Evolutionary conservation across 441 rosid species (phyloP).

Genomic region (Euphorbia celastroides): DNA sequence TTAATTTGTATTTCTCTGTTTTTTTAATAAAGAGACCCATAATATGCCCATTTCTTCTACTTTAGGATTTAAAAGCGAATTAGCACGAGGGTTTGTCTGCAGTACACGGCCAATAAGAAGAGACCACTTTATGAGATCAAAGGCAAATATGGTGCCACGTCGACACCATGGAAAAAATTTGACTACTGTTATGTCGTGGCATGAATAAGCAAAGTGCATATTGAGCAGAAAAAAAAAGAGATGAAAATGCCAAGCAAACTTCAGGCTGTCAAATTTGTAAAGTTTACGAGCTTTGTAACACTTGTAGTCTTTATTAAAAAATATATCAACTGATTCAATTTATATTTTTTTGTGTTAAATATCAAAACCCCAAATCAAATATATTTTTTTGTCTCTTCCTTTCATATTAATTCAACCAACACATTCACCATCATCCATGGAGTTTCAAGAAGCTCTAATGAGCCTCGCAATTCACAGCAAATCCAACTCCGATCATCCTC

Average conservation of each 20-base stretch:
- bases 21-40: neutral
- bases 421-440: conserved; percentile 30
- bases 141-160: neutral
- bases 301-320: too few species aligned
- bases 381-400: too few species aligned
- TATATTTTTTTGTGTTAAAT: too few species aligned
- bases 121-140: neutral
- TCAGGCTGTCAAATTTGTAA: neutral
- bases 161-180: neutral
- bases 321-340: too few species aligned
- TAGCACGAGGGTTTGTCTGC: conserved; percentile 16
- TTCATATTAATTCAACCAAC: too few species aligned
- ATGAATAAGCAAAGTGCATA: conserved; percentile 1
- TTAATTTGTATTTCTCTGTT: neutral
- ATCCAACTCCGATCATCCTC: neutral
- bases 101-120: neutral
- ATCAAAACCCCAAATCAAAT: too few species aligned
- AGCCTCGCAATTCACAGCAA: conserved; percentile 19
- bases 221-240: neutral
- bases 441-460: conserved; percentile 56
- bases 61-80: conserved; percentile 8
- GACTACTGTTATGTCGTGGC: neutral
- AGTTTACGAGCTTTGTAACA: too few species aligned
- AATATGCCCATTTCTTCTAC: conserved; percentile 6
- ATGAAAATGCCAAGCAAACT: neutral